Conservation (phyloP, 78 protist genomes). For the Protostelium mycophagum region DNA sequence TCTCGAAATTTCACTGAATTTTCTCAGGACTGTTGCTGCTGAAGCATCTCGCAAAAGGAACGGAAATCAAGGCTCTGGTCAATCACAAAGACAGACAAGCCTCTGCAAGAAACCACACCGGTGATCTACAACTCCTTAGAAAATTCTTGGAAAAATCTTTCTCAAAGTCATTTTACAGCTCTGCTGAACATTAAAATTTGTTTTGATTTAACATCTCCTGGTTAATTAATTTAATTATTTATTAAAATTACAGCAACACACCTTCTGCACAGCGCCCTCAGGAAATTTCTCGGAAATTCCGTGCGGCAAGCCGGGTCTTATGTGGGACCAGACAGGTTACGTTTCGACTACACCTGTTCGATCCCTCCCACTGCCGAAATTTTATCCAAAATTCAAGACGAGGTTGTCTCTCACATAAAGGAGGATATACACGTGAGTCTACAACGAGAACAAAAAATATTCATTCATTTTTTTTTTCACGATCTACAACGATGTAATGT, state of each 20-base stretch:
- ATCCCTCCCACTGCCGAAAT: neutral
- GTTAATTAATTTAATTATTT: too few species aligned
- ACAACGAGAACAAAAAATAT: too few species aligned
- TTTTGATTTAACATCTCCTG: too few species aligned
- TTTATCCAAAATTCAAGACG: slow-evolving; percentile 16
- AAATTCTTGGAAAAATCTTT: too few species aligned
- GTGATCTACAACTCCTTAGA: too few species aligned
- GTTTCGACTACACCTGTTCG: slow-evolving; percentile 37
- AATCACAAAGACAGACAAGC: slow-evolving; percentile 18
- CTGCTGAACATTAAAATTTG: too few species aligned
- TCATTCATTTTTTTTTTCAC: too few species aligned
- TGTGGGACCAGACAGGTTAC: slow-evolving; percentile 19
- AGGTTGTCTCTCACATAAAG: slow-evolving; percentile 20
- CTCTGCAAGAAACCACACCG: slow-evolving; percentile 40
- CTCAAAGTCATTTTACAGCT: too few species aligned
- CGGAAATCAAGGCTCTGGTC: neutral
- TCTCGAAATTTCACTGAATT: neutral
- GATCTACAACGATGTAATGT: neutral
- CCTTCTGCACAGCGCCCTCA: slow-evolving; percentile 36
- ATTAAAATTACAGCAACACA: slow-evolving; percentile 29
- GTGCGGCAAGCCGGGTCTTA: slow-evolving; percentile 54
- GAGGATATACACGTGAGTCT: slow-evolving; percentile 3
- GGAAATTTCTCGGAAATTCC: neutral
- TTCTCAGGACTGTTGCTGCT: neutral
- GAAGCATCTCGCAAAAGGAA: neutral